phyloP scores from a whole-genome alignment of 768 basidiomycete genomes.

The Holtermannia corniformis region DNA sequence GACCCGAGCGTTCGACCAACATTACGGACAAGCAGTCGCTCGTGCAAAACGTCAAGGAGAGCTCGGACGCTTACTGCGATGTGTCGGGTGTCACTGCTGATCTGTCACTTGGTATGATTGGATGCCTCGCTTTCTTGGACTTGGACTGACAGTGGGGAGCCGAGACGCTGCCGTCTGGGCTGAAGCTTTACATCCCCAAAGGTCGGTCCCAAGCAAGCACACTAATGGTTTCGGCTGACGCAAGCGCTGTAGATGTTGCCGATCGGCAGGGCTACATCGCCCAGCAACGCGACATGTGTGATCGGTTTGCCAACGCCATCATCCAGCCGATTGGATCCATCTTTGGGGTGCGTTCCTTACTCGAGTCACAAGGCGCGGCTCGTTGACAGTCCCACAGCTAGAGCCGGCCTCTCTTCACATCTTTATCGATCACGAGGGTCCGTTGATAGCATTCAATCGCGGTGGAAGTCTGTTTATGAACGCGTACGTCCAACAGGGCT shows the following conservation, averaged over 20 bases:
- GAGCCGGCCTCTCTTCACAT: constrained; percentile 67
- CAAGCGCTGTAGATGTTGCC: constrained; percentile 50
- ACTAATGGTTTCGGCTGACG: not conserved
- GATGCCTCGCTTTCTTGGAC: not conserved
- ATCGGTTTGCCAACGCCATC: constrained; percentile 58
- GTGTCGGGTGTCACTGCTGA: constrained; percentile 30
- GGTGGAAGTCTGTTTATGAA: constrained; percentile 82
- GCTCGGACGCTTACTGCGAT: constrained; percentile 39
- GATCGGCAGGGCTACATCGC: constrained; percentile 48
- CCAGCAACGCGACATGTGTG: constrained; percentile 46
- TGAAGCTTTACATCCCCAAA: constrained; percentile 23
- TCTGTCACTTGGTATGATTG: constrained; percentile 18
- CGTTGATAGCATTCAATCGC: constrained; percentile 86
- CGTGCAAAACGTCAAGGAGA: constrained; percentile 40
- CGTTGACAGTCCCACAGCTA: constrained; percentile 42
- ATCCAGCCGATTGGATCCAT: constrained; percentile 57
- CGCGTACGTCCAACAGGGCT: constrained; percentile 26
- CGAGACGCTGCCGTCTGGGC: not conserved
- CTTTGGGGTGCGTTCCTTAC: constrained; percentile 47
- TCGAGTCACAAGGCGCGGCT: no score
- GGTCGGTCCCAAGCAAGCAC: constrained; percentile 8
- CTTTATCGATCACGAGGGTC: constrained; percentile 72
- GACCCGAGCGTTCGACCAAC: constrained; percentile 38
- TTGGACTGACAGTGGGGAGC: constrained; percentile 4
- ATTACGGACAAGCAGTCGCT: constrained; percentile 38